Base-by-base conservation (phyloP, 169 alveolate species). In the Cryptosporidium baileyi region DNA sequence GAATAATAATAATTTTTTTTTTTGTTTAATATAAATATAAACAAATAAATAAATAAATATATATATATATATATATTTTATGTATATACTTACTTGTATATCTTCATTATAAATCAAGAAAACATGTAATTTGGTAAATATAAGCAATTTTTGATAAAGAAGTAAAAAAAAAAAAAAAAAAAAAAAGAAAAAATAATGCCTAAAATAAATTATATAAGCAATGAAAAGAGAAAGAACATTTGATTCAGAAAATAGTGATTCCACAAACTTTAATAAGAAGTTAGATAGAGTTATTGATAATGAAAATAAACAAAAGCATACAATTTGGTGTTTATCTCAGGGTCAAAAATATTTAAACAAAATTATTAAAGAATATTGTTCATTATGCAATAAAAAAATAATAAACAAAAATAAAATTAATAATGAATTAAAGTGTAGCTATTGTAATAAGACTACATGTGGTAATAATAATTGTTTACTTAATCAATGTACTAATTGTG, bases 211-310 rank as follows among this genome's bases (percentile, higher is more conserved):
- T n/a, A n/a, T 17, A 32, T 36, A 13, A 8, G 54, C 19, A 74
- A 74, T 51, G 85, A 74, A 74, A 40, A 74, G 85, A 74, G 85
- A 59, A 40, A 52, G 67, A 32, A 40, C 13, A 9, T 49, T 28
- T 32, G 61, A 51, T 6, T 26, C 1, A 3, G 85, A 74, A 54
- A 41, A 74, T 32, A 51, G 28, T 26, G 36, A 52, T 51, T 24
- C 51, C 24, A 8, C 28, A 7, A n/a, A n/a, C n/a, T n/a, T n/a
- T n/a, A n/a, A n/a, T n/a, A 74, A 38, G 38, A 57, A 17, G 28
- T 54, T 60, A 36, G 85, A 74, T 5, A 74, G 67, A 30, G 30
- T 36, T 74, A 74, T 74, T 54, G 85, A 74, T 19, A 74, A 54
- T 24, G 74, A 74, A n/a, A 51, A 57, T 34, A 74, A 15, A 36